Base-by-base conservation (phyloP, 257 asterid species). In the Misopates orontium region DNA sequence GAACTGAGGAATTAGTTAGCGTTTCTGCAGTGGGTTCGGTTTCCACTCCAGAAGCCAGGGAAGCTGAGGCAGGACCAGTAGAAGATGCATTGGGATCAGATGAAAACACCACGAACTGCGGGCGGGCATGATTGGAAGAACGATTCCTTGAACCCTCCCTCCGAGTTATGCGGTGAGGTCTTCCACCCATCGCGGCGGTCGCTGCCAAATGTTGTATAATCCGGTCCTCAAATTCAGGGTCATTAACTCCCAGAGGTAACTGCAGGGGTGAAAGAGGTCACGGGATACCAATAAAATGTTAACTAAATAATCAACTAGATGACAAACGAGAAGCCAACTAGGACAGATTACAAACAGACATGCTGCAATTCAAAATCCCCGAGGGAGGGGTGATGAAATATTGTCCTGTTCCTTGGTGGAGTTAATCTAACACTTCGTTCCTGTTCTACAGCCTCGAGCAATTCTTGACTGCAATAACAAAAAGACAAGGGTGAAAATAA, bases 121-220 rank as follows among this genome's bases (percentile, higher is more conserved):
- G 85, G 62, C 73, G 91, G 6, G 80, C 74, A 69, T 86, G 86
- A 59, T 78, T 71, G 54, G 93, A 81, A 42, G 88, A 71, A 53
- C 76, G 85, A 40, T 60, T 79, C 74, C 95, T 82, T 45, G 84
- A 69, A 68, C 83, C 81, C 64, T 86, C 96, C 66, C 96, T 89
- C 71, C 87, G 80, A 51, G 81, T 82, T 50, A 69, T 64, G 53
- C 76, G 92, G 23, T 71, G 95, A 45, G 91, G 78, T 75, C 99
- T 78, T 42, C n/a, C n/a, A n/a, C 95, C 95, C 92, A 90, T 87
- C 39, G 97, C 93, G 54, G 95, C 96, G 40, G 95, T 95, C 20
- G 91, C 95, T 19, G 97, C 95, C 76, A 93, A 77, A 76, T 90
- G 99, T 79, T 85, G 97, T 66, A 93, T 78, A 66, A 93, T 88